phyloP scores from a whole-genome alignment of 345 rosid species.

The Eucalyptus brandiana region DNA sequence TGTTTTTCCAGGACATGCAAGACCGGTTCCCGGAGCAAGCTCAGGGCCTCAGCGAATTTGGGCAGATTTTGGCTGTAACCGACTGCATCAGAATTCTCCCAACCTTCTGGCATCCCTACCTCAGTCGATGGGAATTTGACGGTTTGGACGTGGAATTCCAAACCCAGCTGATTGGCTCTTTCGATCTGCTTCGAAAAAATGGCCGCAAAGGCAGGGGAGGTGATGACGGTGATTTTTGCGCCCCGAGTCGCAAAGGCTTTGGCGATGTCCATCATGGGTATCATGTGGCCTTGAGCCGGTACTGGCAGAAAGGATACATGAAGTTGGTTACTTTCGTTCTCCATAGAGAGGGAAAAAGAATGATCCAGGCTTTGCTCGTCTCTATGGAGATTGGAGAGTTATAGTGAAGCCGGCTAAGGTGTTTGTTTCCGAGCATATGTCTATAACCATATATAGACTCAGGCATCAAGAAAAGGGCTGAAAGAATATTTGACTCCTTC shows the following conservation, averaged over 20 bases:
- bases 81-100: neutral
- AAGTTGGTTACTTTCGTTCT: neutral
- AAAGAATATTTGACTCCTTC: too few relatives aligned
- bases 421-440: neutral
- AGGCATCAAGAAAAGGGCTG: neutral
- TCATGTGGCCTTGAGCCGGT: conserved; percentile 19
- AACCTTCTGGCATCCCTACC: conserved; percentile 24
- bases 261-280: conserved; percentile 24
- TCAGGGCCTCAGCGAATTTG: neutral
- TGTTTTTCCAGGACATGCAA: neutral
- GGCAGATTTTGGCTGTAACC: neutral
- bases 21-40: neutral
- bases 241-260: conserved; percentile 13
- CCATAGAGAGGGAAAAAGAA: neutral
- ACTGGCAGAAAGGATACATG: conserved; percentile 19
- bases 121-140: conserved; percentile 26
- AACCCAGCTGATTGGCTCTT: neutral
- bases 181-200: neutral
- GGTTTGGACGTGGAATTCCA: conserved; percentile 8
- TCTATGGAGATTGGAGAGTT: neutral
- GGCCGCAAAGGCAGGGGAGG: conserved; percentile 13
- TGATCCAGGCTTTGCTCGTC: neutral
- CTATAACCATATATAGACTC: neutral
- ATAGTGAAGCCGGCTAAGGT: neutral
- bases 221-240: conserved; percentile 7